Base-by-base conservation (phyloP, 192 early-diverging fungal species). In the Dispira parvispora region DNA sequence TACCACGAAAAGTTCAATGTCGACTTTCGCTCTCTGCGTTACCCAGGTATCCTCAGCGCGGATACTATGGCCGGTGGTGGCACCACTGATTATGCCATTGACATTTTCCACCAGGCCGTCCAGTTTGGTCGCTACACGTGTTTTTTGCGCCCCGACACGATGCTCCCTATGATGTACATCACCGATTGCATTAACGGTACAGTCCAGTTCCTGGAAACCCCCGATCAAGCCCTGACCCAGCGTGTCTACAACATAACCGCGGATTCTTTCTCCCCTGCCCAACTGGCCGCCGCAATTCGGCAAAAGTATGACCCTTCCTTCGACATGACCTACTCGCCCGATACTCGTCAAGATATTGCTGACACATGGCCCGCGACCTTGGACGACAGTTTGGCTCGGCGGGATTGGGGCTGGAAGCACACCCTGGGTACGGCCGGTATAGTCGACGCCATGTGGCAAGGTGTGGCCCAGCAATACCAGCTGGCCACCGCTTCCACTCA, bases 1-100 rank as follows among this genome's bases (percentile, higher is more conserved):
- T 84, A 84, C 47, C 67, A 68, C 46, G 78, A 79, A 63, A 80
- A 82, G 60, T 84, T 72, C 45, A 72, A 75, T 44, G 82, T 84
- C 0, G 82, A 84, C 57, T 84, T 84, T 70, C 69, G 82, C 45
- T 80, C 77, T 9, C 71, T 80, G 43, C 75, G 82, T 32, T 84
- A 84, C 58, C 82, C 82, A 4, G 82, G 82, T 14, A 78, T 84
- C 58, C 78, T 84, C 54, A 79, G 77, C 16, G 76, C 79, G 0
- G 82, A 84, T 69, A 78, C 80, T n/a, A 74, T 75, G 49, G 80
- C 82, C 13, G 82, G 82, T 26, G 82, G 82, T 46, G 82, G 82
- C 43, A 84, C 82, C 16, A 84, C 80, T 3, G 82, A 84, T 38
- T 84, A 84, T 43, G 82, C 82, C 18, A 78, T 84, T 50, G 79